Evolutionary conservation across 345 rosid species (phyloP).

Genomic region (Salix arbutifolia): DNA sequence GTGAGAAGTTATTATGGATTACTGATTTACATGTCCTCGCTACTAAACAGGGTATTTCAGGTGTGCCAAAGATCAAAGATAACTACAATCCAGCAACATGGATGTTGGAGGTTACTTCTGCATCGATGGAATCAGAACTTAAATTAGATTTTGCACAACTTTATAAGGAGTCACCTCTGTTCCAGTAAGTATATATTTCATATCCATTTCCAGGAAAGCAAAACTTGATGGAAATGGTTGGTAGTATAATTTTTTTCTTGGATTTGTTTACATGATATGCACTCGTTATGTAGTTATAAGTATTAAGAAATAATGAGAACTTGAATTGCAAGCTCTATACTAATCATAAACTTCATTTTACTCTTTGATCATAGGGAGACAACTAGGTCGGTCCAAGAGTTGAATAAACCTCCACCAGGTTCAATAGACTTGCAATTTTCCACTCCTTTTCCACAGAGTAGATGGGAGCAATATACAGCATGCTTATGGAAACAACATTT

Average conservation of each 20-base stretch:
- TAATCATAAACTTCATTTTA: too few relatives aligned
- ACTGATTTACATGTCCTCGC: too few relatives aligned
- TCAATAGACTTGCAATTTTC: conserved; percentile 30
- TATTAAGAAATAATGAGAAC: too few relatives aligned
- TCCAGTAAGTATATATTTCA: background rate
- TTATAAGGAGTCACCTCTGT: background rate
- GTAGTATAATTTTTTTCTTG: too few relatives aligned
- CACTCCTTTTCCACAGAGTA: conserved; percentile 30
- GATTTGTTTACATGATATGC: too few relatives aligned
- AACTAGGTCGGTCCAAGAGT: conserved; percentile 10
- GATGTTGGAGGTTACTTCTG: conserved; percentile 22
- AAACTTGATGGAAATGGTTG: too few relatives aligned
- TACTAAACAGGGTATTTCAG: background rate
- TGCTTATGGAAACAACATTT: conserved; percentile 59
- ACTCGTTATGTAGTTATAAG: too few relatives aligned
- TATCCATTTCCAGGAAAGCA: too few relatives aligned
- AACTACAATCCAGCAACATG: conserved; percentile 12
- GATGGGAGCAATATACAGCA: conserved; percentile 45
- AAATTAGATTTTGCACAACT: conserved; percentile 11
- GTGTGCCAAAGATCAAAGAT: background rate
- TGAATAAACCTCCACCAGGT: conserved; percentile 29
- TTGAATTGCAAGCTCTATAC: too few relatives aligned
- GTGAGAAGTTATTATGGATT: too few relatives aligned
- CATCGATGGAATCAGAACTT: conserved; percentile 7
- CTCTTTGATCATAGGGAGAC: conserved; percentile 25